Conservation (phyloP, 306 rosid genomes). For the Ammopiptanthus mongolicus region DNA sequence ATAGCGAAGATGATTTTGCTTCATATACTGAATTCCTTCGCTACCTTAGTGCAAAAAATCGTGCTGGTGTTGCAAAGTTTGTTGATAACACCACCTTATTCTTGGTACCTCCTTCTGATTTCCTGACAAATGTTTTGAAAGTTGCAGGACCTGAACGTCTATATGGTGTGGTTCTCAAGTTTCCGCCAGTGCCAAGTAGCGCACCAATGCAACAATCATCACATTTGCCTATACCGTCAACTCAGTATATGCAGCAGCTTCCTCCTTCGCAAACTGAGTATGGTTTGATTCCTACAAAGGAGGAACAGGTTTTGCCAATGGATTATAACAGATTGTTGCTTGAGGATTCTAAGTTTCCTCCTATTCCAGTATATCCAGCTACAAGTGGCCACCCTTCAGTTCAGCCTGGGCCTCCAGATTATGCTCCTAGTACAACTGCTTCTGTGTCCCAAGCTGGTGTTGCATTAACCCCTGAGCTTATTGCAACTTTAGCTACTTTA, state of each 20-base stretch:
- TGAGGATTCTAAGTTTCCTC: slow-evolving; percentile 61
- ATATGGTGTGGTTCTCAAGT: slow-evolving; percentile 95
- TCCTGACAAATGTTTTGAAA: slow-evolving; percentile 78
- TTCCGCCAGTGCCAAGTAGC: slow-evolving; percentile 55
- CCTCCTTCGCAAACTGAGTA: slow-evolving; percentile 59
- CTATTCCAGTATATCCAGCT: slow-evolving; percentile 46
- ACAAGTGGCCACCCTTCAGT: slow-evolving; percentile 42
- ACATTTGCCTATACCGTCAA: slow-evolving; percentile 45
- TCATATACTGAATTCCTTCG: slow-evolving; percentile 98
- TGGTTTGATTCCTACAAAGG: slow-evolving; percentile 43
- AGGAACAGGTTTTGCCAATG: slow-evolving; percentile 51
- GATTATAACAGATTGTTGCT: slow-evolving; percentile 61
- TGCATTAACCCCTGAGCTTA: slow-evolving; percentile 85
- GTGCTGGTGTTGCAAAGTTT: slow-evolving; percentile 99
- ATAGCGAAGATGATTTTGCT: slow-evolving; percentile 97
- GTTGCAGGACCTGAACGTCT: slow-evolving; percentile 91
- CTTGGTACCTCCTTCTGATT: slow-evolving; percentile 97
- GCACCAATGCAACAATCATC: slow-evolving; percentile 51
- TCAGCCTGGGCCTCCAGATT: slow-evolving; percentile 56
- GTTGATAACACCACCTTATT: slow-evolving; percentile 83
- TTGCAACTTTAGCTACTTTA: slow-evolving; percentile 78
- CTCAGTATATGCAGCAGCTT: slow-evolving; percentile 63
- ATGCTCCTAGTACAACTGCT: slow-evolving; percentile 38
- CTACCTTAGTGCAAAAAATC: slow-evolving; percentile 80
- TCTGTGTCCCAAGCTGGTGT: slow-evolving; percentile 73